Evolutionary conservation across 2,329 filamentous ascomycete species (phyloP).

Genomic region (Thermomyces lanuginosus): DNA sequence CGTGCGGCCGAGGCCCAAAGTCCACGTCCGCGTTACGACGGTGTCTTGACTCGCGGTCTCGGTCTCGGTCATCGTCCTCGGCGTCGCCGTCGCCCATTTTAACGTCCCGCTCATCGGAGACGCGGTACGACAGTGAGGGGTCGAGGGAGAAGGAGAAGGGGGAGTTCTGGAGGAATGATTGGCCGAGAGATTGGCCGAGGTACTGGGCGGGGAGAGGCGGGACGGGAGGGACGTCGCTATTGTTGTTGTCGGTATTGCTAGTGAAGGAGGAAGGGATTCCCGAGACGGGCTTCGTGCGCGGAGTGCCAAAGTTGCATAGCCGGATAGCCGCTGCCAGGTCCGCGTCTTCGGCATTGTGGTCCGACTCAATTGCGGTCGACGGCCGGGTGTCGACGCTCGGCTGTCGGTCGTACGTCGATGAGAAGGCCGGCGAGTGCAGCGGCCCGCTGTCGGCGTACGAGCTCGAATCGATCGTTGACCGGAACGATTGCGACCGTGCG

Average conservation of each 20-base stretch:
- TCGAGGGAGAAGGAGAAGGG: slow-evolving; percentile 29
- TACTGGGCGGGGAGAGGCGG: slow-evolving; percentile 73
- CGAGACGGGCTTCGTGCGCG: slow-evolving; percentile 46
- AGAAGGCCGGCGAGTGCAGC: slow-evolving; percentile 29
- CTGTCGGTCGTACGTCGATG: slow-evolving; percentile 53
- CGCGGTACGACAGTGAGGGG: slow-evolving; percentile 31
- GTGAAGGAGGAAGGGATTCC: too few species aligned
- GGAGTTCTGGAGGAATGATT: slow-evolving; percentile 21
- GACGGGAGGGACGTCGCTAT: slow-evolving; percentile 66
- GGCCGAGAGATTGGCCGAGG: slow-evolving; percentile 33
- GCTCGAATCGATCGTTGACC: slow-evolving; percentile 48
- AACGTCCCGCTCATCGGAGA: slow-evolving; percentile 42
- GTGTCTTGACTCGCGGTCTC: slow-evolving; percentile 18
- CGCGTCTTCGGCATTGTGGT: slow-evolving; percentile 68
- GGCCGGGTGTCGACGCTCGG: slow-evolving; percentile 62
- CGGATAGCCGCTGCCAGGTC: slow-evolving; percentile 83
- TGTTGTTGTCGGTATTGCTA: too few species aligned
- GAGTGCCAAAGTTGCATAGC: slow-evolving; percentile 73
- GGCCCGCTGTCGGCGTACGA: slow-evolving; percentile 40
- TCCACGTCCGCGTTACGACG: slow-evolving; percentile 43
- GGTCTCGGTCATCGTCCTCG: too few species aligned
- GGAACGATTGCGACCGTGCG: slow-evolving; percentile 61
- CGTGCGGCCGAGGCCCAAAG: slow-evolving; percentile 43
- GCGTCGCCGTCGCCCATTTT: slow-evolving; percentile 51
- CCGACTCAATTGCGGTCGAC: slow-evolving; percentile 62